Percentiles rank a stretch among this genome's conserved stretches.
Conservation (phyloP, 2,329 filamentous ascomycete genomes). For the Phyllosticta citrichinensis region DNA sequence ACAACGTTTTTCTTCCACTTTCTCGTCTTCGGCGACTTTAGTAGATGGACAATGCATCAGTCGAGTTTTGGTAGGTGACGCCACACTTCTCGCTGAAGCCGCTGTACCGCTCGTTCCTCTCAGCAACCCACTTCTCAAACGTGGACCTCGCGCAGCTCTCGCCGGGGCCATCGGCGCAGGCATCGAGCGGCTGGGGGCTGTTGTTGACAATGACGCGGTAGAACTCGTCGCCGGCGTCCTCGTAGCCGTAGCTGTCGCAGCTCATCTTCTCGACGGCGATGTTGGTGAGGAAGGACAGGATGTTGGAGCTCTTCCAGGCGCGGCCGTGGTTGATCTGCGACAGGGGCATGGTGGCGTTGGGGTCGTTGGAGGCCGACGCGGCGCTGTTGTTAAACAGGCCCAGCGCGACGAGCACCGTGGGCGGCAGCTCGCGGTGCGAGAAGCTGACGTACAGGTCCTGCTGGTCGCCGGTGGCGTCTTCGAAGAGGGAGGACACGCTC, state of each 20-base stretch:
- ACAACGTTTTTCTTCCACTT: no score
- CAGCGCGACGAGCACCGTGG: slow-evolving; percentile 56
- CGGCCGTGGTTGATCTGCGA: slow-evolving; percentile 53
- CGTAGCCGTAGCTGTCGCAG: slow-evolving; percentile 49
- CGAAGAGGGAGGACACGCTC: slow-evolving; percentile 41
- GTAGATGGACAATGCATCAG: slow-evolving; percentile 29
- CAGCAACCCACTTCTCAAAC: slow-evolving; percentile 35
- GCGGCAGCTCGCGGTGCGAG: slow-evolving; percentile 59
- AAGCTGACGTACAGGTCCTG: slow-evolving; percentile 59
- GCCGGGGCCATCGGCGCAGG: slow-evolving; percentile 40
- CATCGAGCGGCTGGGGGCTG: slow-evolving; percentile 38
- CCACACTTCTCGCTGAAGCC: slow-evolving; percentile 34
- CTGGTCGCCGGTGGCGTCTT: slow-evolving; percentile 23
- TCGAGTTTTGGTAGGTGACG: slow-evolving; percentile 34
- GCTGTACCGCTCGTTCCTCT: slow-evolving; percentile 34
- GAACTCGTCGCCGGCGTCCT: slow-evolving; percentile 33
- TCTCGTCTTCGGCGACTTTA: neutral
- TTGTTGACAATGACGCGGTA: slow-evolving; percentile 43
- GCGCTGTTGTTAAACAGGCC: slow-evolving; percentile 61
- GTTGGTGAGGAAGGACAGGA: slow-evolving; percentile 57
- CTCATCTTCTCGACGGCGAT: slow-evolving; percentile 56
- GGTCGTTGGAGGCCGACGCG: slow-evolving; percentile 40
- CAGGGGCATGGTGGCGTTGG: slow-evolving; percentile 56
- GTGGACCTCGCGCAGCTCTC: slow-evolving; percentile 38
- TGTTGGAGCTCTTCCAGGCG: slow-evolving; percentile 52